Evolutionary conservation across 2,329 filamentous ascomycete genomes (phyloP), one percentile per base, ranked within the genome.

Genomic region (Beauveria medogensis): DNA sequence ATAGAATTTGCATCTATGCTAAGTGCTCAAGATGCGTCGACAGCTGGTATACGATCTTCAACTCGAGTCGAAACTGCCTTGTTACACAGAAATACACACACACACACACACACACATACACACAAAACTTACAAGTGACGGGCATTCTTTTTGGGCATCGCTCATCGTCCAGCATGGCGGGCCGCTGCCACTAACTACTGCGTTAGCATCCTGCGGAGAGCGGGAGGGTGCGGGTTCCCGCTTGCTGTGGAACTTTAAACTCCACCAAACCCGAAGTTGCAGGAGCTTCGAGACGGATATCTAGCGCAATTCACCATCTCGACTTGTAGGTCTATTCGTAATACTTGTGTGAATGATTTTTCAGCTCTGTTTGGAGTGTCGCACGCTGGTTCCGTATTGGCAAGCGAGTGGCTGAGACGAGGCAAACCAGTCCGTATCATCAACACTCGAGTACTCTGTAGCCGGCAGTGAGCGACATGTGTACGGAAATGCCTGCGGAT

Each of bases 201-300:
- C 58, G 24, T 60, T 60, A 54, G 50, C 44, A 54, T 46, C 28
- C 43, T 41, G 50, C 50, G 58, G 50, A 48, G 58, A 30, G 51
- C 50, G 50, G 58, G 58, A 55, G 40, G 51, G 51, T 54, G 58
- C 58, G 58, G 58, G 58, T 60, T 60, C 58, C 58, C 58, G 58
- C 51, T 44, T 55, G 50, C 46, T 22, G 58, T 60, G 58, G 58
- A 60, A 54, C 58, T 47, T n/a, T 18, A 9, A 55, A 54, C 51
- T 60, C 58, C 58, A 60, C 58, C 47, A 34, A 30, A 28, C 10
- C 24, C 41, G 8, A 46, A 53, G 57, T 54, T 60, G 58, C 51
- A 55, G n/a, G 26, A 41, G 47, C 30, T 16, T 37, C 5, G 22
- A 37, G 16, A 20, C n/a, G 41, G 41, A 44, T 40, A 28, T 37